Base-by-base conservation (phyloP, 108 stramenopile genomes). In the Nitzschia inconspicua region DNA sequence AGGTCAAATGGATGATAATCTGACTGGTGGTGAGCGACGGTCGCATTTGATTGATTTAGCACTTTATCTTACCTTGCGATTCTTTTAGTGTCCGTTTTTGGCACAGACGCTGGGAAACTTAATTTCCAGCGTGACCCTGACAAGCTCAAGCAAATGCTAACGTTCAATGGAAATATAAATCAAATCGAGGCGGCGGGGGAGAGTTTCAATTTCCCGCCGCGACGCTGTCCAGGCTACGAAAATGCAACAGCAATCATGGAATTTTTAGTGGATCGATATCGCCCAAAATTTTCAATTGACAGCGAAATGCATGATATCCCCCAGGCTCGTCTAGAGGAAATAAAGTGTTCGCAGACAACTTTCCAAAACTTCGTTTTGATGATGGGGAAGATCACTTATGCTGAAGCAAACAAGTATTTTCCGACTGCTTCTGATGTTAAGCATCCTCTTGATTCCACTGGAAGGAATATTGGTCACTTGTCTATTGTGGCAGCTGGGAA, bases 231-330 rank as follows among this genome's bases (percentile, higher is more conserved):
- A 3, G 48, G 48, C 4, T 50, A 50, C 24, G 48, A n/a, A 4
- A 14, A 50, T 26, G 48, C 48, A 29, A 26, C 30, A 18, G 24
- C 26, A 3, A 50, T 50, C 13, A 50, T 50, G 9, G 5, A 26
- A 26, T 50, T 26, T n/a, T 50, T 50, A 28, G 48, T 50, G 19
- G 48, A 50, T 18, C 48, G 48, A 13, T 50, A 50, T n/a, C 3
- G 24, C n/a, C 48, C 48, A 9, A 4, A 5, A 5, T n/a, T n/a
- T n/a, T n/a, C n/a, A n/a, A n/a, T n/a, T n/a, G n/a, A n/a, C n/a
- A n/a, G 5, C 23, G 23, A 50, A 50, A 9, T 46, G 44, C 16
- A 20, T 20, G 44, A 9, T 6, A 18, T 50, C n/a, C n/a, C n/a
- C n/a, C n/a, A n/a, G n/a, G n/a, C n/a, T n/a, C n/a, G n/a, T n/a